Conservation (phyloP, 306 rosid species). For the Fragaria vesca region DNA sequence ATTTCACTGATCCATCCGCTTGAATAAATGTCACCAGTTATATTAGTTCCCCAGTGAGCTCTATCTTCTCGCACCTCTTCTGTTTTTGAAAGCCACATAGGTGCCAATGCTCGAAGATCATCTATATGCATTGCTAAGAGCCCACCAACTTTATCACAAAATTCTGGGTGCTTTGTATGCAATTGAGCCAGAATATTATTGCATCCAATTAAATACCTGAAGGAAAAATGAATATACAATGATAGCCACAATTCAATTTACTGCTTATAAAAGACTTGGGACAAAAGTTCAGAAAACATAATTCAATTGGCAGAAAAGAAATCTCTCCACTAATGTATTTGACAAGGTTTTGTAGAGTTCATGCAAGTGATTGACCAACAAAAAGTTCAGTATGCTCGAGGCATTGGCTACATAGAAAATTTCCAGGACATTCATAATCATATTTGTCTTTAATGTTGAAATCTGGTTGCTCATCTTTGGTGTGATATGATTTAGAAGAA, state of each 20-base stretch:
- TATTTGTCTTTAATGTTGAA: not conserved
- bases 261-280: conserved; percentile 18
- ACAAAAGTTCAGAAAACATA: conserved; percentile 21
- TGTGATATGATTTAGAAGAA: conserved; percentile 12
- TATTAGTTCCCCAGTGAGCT: conserved; percentile 89
- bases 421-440: not conserved
- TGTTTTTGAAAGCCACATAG: conserved; percentile 96
- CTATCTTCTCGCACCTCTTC: conserved; percentile 94
- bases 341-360: conserved; percentile 3
- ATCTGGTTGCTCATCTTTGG: conserved; percentile 9
- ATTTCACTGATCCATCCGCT: conserved; percentile 99
- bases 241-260: conserved; percentile 18
- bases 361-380: not conserved
- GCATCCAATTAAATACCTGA: conserved; percentile 90
- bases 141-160: conserved; percentile 98
- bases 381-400: not conserved
- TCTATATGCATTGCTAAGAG: conserved; percentile 91
- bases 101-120: conserved; percentile 89
- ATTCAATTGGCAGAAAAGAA: conserved; percentile 11
- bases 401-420: conserved; percentile 1
- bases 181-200: conserved; percentile 80
- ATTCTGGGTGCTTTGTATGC: conserved; percentile 86
- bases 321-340: not conserved
- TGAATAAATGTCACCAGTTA: conserved; percentile 91
- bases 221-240: conserved; percentile 19